Conservation (phyloP, 2,329 filamentous ascomycete species). For the Rhexocercosporidium sp. region DNA sequence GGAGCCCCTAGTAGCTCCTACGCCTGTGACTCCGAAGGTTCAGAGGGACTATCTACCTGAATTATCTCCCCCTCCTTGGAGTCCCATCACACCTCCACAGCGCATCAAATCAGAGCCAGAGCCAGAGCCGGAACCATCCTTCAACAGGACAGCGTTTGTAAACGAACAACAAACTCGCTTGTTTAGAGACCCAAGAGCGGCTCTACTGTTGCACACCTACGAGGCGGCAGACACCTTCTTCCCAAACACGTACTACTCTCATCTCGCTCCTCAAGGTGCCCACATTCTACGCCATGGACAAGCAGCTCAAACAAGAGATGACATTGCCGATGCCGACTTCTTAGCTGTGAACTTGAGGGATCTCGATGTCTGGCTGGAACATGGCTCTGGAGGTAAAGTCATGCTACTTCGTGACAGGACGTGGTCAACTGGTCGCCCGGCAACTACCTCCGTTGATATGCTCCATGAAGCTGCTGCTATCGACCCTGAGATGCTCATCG, state of each 20-base stretch:
- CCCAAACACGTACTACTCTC: slow-evolving; percentile 18
- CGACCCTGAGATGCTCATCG: slow-evolving; percentile 14
- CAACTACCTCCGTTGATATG: slow-evolving; percentile 7
- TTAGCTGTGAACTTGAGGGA: slow-evolving; percentile 17
- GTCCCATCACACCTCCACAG: slow-evolving; percentile 1
- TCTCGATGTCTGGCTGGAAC: slow-evolving; percentile 19
- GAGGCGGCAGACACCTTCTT: slow-evolving; percentile 2
- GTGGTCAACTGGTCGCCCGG: slow-evolving; percentile 16
- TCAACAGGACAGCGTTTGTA: slow-evolving; percentile 3
- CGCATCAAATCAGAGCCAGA: neutral
- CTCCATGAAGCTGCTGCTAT: slow-evolving; percentile 12
- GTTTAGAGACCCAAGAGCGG: slow-evolving; percentile 13
- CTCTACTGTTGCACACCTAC: slow-evolving; percentile 12
- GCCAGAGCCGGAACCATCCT: neutral
- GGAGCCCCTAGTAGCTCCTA: neutral
- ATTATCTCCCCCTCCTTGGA: neutral
- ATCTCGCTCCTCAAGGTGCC: slow-evolving; percentile 15
- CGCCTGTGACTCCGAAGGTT: neutral
- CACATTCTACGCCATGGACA: slow-evolving; percentile 20
- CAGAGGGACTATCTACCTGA: neutral
- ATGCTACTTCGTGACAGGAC: slow-evolving; percentile 20
- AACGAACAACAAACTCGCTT: slow-evolving; percentile 15
- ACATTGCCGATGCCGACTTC: slow-evolving; percentile 17
- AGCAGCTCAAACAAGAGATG: slow-evolving; percentile 19
- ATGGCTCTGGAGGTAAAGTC: slow-evolving; percentile 25